Base-by-base conservation (phyloP, 805 yeast species). In the Myxozyma vanderwaltii region DNA sequence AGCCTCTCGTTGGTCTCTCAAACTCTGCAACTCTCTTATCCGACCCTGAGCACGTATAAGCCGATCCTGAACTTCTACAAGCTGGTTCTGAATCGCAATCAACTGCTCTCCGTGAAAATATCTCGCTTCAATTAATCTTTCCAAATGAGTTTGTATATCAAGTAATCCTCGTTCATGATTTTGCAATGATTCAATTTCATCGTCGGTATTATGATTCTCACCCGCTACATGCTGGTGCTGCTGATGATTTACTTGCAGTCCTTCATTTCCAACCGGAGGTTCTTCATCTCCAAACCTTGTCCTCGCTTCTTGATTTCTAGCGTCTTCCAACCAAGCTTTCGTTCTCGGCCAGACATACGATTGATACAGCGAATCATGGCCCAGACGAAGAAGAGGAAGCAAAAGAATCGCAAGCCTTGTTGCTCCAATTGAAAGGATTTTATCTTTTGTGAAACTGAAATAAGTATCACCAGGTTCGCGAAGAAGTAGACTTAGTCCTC, bases 321-420 rank as follows among this genome's bases (percentile, higher is more conserved):
- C 33, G 15, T 50, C 33, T 17, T 15, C 45, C 29, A 38, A 15
- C 55, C 55, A 51, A 10, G 39, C 39, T 13, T 40, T 3, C 29
- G 41, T 39, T 27, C 40, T 24, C 6, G 55, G 55, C 27, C 26
- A 31, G 10, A 51, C 26, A 19, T 12, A 40, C 17, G 12, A 10
- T 31, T 17, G 27, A 40, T 50, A 39, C 21, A 50, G 15, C 1
- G 36, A 15, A 17, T 51, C 55, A 27, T 51, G 7, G 55, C 33
- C 29, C 26, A 17, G 39, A 40, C 19, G 17, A 29, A 10, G 3
- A 31, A 15, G 13, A n/a, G n/a, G n/a, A n/a, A n/a, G n/a, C n/a
- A n/a, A n/a, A n/a, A n/a, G n/a, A n/a, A n/a, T n/a, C n/a, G n/a
- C n/a, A n/a, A n/a, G n/a, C n/a, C n/a, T n/a, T n/a, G n/a, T n/a